Base-by-base conservation (phyloP, 768 basidiomycete genomes). In the Russula lepida region DNA sequence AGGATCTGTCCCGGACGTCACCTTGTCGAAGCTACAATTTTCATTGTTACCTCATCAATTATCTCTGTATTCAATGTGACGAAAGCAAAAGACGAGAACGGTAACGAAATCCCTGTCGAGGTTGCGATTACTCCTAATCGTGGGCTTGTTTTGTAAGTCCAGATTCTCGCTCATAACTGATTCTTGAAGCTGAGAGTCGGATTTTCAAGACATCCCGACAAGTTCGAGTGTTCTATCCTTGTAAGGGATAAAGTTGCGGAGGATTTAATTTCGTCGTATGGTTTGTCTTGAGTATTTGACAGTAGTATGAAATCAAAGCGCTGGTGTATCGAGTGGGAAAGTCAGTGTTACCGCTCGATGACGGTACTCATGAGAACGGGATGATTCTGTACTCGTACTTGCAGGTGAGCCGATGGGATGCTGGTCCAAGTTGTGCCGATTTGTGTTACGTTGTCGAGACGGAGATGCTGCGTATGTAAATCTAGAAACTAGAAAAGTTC, bases 1-100 rank as follows among this genome's bases (percentile, higher is more conserved):
- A 28, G 63, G 39, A 60, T 64, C 52, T 69, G 68, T 48, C 67
- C 68, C 0, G 68, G 67, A 6, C 65, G 65, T 21, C 60, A 66
- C 28, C 41, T 69, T n/a, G 68, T 59, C 0, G 68, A 69, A 15
- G 41, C 59, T 13, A 63, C 56, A 1, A 27, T 69, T 2, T 69
- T 62, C 43, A 46, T 69, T 4, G 43, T 63, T 13, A 41, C 53
- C 0, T 64, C 33, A 33, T 50, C 65, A 0, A 23, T 66, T 6
- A n/a, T 65, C 23, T 55, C 64, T 0, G 56, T 59, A 8, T 65
- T 65, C 41, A 37, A 56, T 17, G 25, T 65, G 12, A 32, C 47
- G 13, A 63, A 65, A 46, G 61, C 64, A 19, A 57, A 56, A 25
- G 62, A 65, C 33, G 25, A 59, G 28, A 25, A 57, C 7, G 58